These are phyloP conservation scores for Trichomonas vaginalis DNA, from an alignment of 208 protist species.

Conservation along the genomic window DNA sequence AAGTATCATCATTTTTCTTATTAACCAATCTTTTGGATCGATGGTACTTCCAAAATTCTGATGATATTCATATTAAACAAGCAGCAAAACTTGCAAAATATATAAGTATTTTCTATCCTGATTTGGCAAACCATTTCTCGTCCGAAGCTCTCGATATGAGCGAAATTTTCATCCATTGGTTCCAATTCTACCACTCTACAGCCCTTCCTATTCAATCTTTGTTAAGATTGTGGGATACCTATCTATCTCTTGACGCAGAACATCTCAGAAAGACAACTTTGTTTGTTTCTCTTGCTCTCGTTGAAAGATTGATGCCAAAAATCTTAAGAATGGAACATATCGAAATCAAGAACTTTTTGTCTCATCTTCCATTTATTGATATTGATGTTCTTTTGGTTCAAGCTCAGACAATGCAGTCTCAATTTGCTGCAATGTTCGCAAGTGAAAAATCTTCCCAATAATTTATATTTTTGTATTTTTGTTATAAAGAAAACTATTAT, in stretches of 20 bases:
- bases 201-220: not conserved
- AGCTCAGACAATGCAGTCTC: not conserved
- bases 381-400: not conserved
- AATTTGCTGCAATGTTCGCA: not conserved
- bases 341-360: not conserved
- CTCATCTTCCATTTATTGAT: not conserved
- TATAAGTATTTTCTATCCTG: not conserved
- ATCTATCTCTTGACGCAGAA: not conserved
- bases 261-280: not conserved
- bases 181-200: not conserved
- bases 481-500: too few species aligned
- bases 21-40: not conserved
- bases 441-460: too few species aligned
- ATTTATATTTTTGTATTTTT: too few species aligned
- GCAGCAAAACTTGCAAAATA: not conserved
- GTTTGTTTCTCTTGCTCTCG: not conserved
- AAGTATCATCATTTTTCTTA: slow-evolving; percentile 5
- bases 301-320: not conserved
- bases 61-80: not conserved
- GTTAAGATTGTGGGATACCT: not conserved
- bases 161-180: slow-evolving; percentile 3
- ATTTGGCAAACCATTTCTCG: not conserved
- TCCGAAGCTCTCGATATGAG: not conserved
- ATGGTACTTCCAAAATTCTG: not conserved
- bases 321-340: not conserved